Evolutionary conservation across 495 filamentous ascomycete species (phyloP), one percentile per base, ranked within the genome.

Genomic region (Annulohypoxylon stygium): DNA sequence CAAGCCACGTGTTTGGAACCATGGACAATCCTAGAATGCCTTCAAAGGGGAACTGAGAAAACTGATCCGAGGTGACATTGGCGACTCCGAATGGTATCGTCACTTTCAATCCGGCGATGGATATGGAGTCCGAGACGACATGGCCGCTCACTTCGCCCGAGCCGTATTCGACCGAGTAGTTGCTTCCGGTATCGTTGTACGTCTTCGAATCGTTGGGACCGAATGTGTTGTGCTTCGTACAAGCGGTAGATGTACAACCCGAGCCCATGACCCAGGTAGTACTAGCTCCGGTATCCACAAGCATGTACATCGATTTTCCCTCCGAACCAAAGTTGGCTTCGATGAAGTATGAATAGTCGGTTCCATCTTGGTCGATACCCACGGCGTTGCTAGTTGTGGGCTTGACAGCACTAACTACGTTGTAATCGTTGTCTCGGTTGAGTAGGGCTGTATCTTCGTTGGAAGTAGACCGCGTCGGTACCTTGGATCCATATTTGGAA

Each of bases 1-100:
- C 86, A 81, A 95, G 86, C 72, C 94, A 88, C 0, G 87, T 90
- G 33, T 89, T 86, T 8, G 84, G 84, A 80, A 82, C 72, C 81
- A 84, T 89, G 7, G 90, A 90, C n/a, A 97, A 81, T 6, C 92
- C 93, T 5, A 97, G 80, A 55, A 97, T 96, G n/a, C 93, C 93
- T 76, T 97, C 93, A 71, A 96, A 91, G 16, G 93, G 90, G 74
- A 94, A 96, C 69, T 85, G 86, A 33, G 80, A 68, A 79, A 97
- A 95, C 54, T 93, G 88, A 57, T 88, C 78, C 4, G 90, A 90
- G 12, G 90, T 90, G 20, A 86, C 81, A 43, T 85, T 88, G 14
- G 89, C 92, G 67, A 92, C 73, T 4, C 93, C 93, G 77, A 97
- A 93, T 7, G 86, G 81, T 69, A 93, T 80, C 0, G 83, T 75